A percentile compares a stretch with the other conserved stretches of the same genome.
phyloP scores from a whole-genome alignment of 495 filamentous ascomycete species.

The Emericellopsis terricola region DNA sequence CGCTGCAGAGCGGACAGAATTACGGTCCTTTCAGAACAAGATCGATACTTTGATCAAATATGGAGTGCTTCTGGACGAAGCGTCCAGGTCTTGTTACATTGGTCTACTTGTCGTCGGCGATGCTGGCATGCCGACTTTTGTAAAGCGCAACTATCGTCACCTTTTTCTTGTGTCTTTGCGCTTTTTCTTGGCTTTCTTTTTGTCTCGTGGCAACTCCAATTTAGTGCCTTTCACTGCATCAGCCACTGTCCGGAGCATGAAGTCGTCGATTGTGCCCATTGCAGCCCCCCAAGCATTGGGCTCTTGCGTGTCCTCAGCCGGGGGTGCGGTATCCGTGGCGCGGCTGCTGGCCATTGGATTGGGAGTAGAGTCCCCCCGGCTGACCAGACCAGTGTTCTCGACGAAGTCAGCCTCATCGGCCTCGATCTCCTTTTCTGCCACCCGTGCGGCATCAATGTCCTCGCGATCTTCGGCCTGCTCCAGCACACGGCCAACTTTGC shows the following conservation, averaged over 20 bases:
- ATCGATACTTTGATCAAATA: background rate
- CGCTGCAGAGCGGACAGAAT: too few species aligned
- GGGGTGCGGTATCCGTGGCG: too few species aligned
- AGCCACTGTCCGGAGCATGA: conserved; percentile 64
- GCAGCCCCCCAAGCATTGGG: conserved; percentile 36
- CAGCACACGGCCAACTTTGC: conserved; percentile 41
- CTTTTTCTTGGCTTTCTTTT: conserved; percentile 62
- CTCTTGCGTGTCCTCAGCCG: too few species aligned
- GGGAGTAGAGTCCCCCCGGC: too few species aligned
- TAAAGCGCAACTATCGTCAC: conserved; percentile 3
- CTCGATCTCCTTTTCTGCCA: conserved; percentile 77
- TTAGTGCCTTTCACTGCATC: conserved; percentile 62
- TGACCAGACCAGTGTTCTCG: too few species aligned
- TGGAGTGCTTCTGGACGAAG: background rate
- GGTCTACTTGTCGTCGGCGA: too few species aligned
- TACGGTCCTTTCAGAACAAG: too few species aligned
- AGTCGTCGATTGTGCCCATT: conserved; percentile 59
- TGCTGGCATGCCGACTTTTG: too few species aligned
- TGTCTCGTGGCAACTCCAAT: conserved; percentile 61
- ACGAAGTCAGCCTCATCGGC: conserved; percentile 83
- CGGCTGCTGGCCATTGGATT: too few species aligned
- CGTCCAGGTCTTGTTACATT: too few species aligned
- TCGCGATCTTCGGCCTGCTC: conserved; percentile 86
- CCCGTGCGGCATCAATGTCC: conserved; percentile 71
- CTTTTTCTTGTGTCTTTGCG: conserved; percentile 43